phyloP scores from a whole-genome alignment of 768 basidiomycete genomes.

The Mycena vulgaris region DNA sequence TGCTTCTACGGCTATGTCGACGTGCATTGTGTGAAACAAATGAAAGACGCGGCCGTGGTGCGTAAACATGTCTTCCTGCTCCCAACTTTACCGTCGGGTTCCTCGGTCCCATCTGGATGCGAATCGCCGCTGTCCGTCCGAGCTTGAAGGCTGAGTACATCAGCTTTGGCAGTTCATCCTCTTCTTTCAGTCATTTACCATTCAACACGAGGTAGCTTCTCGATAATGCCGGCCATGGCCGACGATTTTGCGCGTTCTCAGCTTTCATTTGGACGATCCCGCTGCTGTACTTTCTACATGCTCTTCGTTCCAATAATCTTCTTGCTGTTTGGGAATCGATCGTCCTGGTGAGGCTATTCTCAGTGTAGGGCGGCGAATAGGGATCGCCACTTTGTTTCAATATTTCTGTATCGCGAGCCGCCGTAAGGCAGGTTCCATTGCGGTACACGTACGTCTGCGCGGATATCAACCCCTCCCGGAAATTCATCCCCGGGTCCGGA shows the following conservation, averaged over 20 bases:
- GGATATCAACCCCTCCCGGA: slow-evolving; percentile 36
- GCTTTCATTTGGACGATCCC: neutral
- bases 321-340: slow-evolving; percentile 24
- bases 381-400: slow-evolving; percentile 16
- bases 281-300: slow-evolving; percentile 4
- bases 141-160: slow-evolving; percentile 35
- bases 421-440: slow-evolving; percentile 6
- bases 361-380: slow-evolving; percentile 13
- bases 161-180: slow-evolving; percentile 28
- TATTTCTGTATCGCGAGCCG: neutral
- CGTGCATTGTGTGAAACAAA: slow-evolving; percentile 2
- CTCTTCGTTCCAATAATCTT: slow-evolving; percentile 15
- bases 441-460: slow-evolving; percentile 25
- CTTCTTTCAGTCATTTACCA: slow-evolving; percentile 30
- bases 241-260: slow-evolving; percentile 26
- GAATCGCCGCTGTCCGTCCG: slow-evolving; percentile 36
- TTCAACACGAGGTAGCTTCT: slow-evolving; percentile 31
- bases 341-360: slow-evolving; percentile 1
- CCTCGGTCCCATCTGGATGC: slow-evolving; percentile 30
- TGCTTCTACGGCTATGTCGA: slow-evolving; percentile 25
- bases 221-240: slow-evolving; percentile 21
- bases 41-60: neutral
- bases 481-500: slow-evolving; percentile 26
- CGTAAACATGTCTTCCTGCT: slow-evolving; percentile 28
- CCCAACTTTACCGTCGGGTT: slow-evolving; percentile 23